Conservation (phyloP, 345 rosid genomes). For the Eucalyptus camaldulensis region DNA sequence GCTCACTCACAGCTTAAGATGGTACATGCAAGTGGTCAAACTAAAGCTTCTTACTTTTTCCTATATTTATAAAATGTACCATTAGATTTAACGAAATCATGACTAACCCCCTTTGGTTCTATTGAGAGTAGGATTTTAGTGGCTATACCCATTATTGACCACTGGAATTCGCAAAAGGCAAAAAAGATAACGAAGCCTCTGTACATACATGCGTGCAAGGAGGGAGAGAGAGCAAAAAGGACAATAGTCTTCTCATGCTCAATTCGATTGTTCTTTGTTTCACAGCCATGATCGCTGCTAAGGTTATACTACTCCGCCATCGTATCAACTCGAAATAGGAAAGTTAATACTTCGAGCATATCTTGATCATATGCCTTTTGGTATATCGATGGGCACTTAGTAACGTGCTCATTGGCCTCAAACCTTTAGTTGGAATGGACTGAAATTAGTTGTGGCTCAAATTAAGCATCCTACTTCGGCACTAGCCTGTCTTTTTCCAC, state of each 20-base stretch:
- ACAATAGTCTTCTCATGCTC: background rate
- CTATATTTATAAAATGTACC: background rate
- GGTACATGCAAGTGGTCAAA: background rate
- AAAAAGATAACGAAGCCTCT: background rate
- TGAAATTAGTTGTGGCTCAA: background rate
- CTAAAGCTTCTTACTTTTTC: background rate
- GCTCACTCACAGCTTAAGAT: background rate
- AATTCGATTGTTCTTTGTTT: background rate
- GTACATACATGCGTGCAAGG: background rate
- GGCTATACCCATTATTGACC: background rate
- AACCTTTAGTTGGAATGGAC: background rate
- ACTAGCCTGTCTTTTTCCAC: background rate
- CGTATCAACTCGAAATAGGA: background rate
- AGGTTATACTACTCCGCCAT: background rate
- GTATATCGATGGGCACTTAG: background rate
- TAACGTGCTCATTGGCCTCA: background rate
- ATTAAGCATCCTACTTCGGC: background rate
- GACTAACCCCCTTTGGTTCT: background rate
- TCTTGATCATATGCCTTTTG: background rate
- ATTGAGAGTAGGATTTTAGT: background rate
- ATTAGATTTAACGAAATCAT: background rate
- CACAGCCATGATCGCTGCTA: background rate
- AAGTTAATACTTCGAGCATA: background rate
- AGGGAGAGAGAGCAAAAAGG: background rate
- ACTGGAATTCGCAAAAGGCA: background rate